Base-by-base conservation (phyloP, 129 eudicot species). In the Deinandra increscens region DNA sequence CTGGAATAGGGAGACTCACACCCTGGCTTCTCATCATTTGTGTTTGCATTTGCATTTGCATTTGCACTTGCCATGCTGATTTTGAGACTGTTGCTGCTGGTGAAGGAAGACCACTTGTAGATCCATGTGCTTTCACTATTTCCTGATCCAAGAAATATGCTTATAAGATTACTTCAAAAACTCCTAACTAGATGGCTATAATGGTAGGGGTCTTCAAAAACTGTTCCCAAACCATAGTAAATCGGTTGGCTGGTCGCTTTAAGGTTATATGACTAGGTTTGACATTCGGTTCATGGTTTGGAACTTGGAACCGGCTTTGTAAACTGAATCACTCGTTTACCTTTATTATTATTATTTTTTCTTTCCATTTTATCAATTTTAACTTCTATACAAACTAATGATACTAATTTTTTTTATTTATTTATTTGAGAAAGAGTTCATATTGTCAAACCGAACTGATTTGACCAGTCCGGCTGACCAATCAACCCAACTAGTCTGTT, bases 21-120 rank as follows among this genome's bases (percentile, higher is more conserved):
- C 84, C 81, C 51, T 79, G 82, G 79, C 75, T 62, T 56, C 71
- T 72, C 5, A 17, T 45, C 75, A 67, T 68, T 48, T 75, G 75
- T 34, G 65, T 17, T 72, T 87, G 85, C 85, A 60, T 29, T 19
- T 70, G n/a, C n/a, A n/a, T n/a, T n/a, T n/a, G 75, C 75, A 69
- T 37, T 55, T 23, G 78, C 74, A 62, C 29, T 77, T 87, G 85
- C 91, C 95, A 83, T 51, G 90, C 68, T 77, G 85, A 66, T 68
- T 75, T 87, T 67, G 88, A 36, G 68, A 55, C 41, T 71, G 83
- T 89, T 13, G 78, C 64, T 39, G 82, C 89, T 17, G 73, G 75
- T 39, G 82, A 38, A 46, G 80, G 70, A 38, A 72, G 66, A 45
- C 37, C 56, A 12, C 76, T 69, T 58, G 79, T 82, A 64, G 76